phyloP scores from a whole-genome alignment of 108 stramenopile genomes.

The Pseudonitzschia multistriata region DNA sequence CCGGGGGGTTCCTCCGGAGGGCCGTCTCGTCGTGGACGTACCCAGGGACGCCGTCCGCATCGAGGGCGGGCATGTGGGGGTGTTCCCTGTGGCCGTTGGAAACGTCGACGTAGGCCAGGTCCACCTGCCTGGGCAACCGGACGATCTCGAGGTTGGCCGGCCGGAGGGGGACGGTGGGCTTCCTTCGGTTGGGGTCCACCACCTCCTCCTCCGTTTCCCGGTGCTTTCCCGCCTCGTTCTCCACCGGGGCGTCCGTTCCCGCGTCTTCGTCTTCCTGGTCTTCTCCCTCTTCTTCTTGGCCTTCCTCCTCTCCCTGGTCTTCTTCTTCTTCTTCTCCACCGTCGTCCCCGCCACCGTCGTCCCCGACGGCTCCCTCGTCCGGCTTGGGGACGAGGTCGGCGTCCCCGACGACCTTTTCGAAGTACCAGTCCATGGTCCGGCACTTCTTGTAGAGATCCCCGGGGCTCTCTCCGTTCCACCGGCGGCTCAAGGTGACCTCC shows the following conservation, averaged over 20 bases:
- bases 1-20: conserved; percentile 67
- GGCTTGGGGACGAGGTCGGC: conserved; percentile 17
- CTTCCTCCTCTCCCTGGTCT: conserved; percentile 1
- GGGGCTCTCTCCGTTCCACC: conserved; percentile 35
- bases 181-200: conserved; percentile 16
- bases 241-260: neutral
- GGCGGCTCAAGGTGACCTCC: conserved; percentile 45
- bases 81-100: conserved; percentile 60
- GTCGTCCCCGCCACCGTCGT: conserved; percentile 4
- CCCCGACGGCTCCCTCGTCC: conserved; percentile 5
- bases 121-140: conserved; percentile 54
- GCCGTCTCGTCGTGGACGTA: conserved; percentile 84
- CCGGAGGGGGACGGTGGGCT: conserved; percentile 67
- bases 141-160: conserved; percentile 59
- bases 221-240: conserved; percentile 7
- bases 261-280: conserved; percentile 3
- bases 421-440: conserved; percentile 79
- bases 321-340: neutral
- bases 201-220: too few species aligned
- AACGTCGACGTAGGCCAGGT: conserved; percentile 64
- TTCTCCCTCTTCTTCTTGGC: neutral
- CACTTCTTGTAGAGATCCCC: conserved; percentile 50
- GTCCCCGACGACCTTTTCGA: conserved; percentile 43
- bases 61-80: conserved; percentile 77
- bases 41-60: conserved; percentile 72